A percentile compares a stretch with the other conserved stretches of the same genome.
These are phyloP conservation scores for Rosellinia necatrix DNA, from an alignment of 2,329 filamentous ascomycete genomes.

Conservation along the genomic window DNA sequence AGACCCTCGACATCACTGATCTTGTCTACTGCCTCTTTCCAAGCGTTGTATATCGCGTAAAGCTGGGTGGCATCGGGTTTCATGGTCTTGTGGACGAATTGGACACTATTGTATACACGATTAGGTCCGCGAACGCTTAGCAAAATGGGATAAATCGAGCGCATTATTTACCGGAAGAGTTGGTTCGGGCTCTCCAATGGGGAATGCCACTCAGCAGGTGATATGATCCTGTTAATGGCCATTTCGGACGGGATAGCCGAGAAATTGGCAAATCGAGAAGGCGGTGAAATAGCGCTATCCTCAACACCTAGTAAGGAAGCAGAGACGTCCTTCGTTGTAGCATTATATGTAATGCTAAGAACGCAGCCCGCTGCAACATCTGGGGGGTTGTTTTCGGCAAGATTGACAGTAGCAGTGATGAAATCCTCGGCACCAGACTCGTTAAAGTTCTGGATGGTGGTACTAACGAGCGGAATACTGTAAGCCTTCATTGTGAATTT, in stretches of 20 bases:
- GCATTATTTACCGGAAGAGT: conserved; percentile 44
- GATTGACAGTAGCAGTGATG: conserved; percentile 37
- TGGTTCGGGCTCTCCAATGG: conserved; percentile 41
- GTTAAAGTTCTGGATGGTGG: neutral
- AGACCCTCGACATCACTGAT: conserved; percentile 44
- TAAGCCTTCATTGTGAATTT: conserved; percentile 29
- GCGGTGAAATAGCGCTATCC: conserved; percentile 40
- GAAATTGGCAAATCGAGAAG: conserved; percentile 42
- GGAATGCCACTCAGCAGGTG: conserved; percentile 36
- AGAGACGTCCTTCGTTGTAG: conserved; percentile 32
- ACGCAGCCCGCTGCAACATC: conserved; percentile 41
- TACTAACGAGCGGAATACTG: conserved; percentile 34
- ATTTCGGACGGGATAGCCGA: conserved; percentile 35
- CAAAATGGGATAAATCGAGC: too few species aligned
- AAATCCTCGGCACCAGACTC: conserved; percentile 27
- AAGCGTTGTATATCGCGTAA: conserved; percentile 41
- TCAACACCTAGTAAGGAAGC: conserved; percentile 42
- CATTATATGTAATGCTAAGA: conserved; percentile 40
- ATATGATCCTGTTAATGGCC: conserved; percentile 37
- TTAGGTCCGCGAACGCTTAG: too few species aligned
- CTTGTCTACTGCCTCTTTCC: conserved; percentile 42
- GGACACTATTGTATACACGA: too few species aligned
- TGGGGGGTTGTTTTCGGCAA: conserved; percentile 31
- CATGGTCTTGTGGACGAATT: conserved; percentile 45
- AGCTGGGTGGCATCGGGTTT: conserved; percentile 41